Evolutionary conservation across 2,329 filamentous ascomycete genomes (phyloP).

Genomic region (Botryotinia convoluta): DNA sequence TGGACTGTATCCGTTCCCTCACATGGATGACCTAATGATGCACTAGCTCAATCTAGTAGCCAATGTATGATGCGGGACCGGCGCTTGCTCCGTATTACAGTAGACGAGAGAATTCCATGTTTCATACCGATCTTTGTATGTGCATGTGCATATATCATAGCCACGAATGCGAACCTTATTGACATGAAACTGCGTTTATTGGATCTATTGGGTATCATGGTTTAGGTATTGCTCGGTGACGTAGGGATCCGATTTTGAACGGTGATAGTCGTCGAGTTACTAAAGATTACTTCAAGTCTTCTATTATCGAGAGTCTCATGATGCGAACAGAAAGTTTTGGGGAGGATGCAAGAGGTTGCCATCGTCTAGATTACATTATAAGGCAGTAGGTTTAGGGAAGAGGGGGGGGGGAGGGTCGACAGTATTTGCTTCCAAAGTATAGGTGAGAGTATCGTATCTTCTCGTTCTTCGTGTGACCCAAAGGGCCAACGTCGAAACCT

Average conservation of each 20-base stretch:
- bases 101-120: neutral
- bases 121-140: neutral
- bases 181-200: neutral
- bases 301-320: neutral
- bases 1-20: neutral
- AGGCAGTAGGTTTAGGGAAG: neutral
- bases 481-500: neutral
- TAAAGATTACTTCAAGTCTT: neutral
- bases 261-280: neutral
- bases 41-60: neutral
- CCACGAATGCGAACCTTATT: neutral
- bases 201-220: neutral
- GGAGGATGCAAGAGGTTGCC: neutral
- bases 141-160: neutral
- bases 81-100: neutral
- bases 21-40: neutral
- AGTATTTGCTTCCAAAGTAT: neutral
- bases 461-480: neutral
- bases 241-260: neutral
- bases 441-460: neutral
- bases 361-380: neutral
- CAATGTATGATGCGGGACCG: neutral
- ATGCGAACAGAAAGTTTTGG: too few relatives aligned
- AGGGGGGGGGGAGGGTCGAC: neutral
- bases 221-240: neutral